Percentiles rank a stretch among this genome's conserved stretches.
phyloP scores from a whole-genome alignment of 345 rosid species.

The Linum tenue region DNA sequence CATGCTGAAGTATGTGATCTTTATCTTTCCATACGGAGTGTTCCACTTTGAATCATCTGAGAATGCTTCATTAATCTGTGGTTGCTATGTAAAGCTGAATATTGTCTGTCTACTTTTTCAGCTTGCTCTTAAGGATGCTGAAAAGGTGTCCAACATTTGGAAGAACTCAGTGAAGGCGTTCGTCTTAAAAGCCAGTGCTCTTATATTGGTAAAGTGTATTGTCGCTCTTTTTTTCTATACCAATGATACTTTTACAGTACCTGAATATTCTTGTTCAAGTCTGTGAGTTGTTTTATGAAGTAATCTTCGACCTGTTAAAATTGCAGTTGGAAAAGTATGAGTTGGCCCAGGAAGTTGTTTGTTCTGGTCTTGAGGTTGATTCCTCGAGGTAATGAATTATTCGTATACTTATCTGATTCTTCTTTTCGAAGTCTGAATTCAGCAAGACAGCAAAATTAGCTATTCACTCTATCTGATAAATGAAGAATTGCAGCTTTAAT shows the following conservation, averaged over 20 bases:
- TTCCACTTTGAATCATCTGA: not conserved
- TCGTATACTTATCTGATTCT: constrained; percentile 3
- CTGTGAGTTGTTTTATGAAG: not conserved
- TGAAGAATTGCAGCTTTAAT: not conserved
- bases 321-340: constrained; percentile 86
- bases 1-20: constrained; percentile 72
- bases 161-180: constrained; percentile 45
- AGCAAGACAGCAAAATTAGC: constrained; percentile 1
- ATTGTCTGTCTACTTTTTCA: constrained; percentile 24
- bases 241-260: not conserved
- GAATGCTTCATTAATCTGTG: not conserved
- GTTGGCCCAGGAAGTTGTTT: constrained; percentile 55
- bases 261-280: constrained; percentile 7
- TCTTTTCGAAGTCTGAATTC: not conserved
- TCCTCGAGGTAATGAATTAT: constrained; percentile 56
- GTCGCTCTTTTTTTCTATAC: not conserved
- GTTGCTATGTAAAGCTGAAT: not conserved
- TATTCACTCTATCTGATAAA: not conserved
- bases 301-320: constrained; percentile 12
- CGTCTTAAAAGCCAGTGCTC: constrained; percentile 58
- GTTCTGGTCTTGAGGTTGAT: constrained; percentile 85
- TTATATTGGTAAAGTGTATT: constrained; percentile 45
- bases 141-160: constrained; percentile 51
- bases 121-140: constrained; percentile 96
- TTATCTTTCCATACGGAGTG: constrained; percentile 11